Evolutionary conservation across 2,329 filamentous ascomycete genomes (phyloP).

Genomic region (Exophiala oligosperma): DNA sequence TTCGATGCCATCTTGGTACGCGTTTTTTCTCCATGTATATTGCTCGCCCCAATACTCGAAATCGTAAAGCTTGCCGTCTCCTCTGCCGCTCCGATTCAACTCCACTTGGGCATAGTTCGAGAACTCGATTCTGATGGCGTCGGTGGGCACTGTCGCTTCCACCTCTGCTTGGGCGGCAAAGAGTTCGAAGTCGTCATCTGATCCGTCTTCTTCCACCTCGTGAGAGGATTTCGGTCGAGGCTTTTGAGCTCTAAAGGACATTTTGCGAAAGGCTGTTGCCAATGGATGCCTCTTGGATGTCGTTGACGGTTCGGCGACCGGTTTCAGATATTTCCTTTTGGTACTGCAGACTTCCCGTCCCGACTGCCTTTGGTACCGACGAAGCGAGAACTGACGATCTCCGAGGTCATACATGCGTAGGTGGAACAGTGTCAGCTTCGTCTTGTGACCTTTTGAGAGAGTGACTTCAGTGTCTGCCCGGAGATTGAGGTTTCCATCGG

Average conservation of each 20-base stretch:
- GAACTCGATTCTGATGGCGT: conserved; percentile 87
- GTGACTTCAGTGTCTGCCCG: conserved; percentile 76
- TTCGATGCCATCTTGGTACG: conserved; percentile 64
- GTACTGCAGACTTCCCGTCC: conserved; percentile 90
- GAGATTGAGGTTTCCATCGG: conserved; percentile 96
- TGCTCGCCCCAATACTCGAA: conserved; percentile 90
- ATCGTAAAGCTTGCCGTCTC: conserved; percentile 75
- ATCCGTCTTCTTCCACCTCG: conserved; percentile 46
- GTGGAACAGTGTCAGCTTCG: conserved; percentile 81
- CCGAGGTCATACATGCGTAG: conserved; percentile 90
- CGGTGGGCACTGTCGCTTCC: conserved; percentile 53
- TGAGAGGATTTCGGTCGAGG: conserved; percentile 62
- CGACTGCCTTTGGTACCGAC: conserved; percentile 88
- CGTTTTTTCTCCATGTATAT: conserved; percentile 79
- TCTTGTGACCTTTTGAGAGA: conserved; percentile 56
- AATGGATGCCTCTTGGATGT: conserved; percentile 53
- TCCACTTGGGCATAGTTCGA: conserved; percentile 96
- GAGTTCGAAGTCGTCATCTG: conserved; percentile 23
- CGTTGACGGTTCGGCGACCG: conserved; percentile 11
- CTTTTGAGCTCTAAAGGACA: conserved; percentile 55
- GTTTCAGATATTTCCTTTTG: conserved; percentile 66
- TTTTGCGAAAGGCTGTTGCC: conserved; percentile 58
- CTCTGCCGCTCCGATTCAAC: conserved; percentile 61
- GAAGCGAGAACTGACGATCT: conserved; percentile 82
- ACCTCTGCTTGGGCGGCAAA: conserved; percentile 22